Percentiles rank a stretch among this genome's conserved stretches.
Evolutionary conservation across 257 asterid genomes (phyloP).

Genomic region (Solanum habrochaites): DNA sequence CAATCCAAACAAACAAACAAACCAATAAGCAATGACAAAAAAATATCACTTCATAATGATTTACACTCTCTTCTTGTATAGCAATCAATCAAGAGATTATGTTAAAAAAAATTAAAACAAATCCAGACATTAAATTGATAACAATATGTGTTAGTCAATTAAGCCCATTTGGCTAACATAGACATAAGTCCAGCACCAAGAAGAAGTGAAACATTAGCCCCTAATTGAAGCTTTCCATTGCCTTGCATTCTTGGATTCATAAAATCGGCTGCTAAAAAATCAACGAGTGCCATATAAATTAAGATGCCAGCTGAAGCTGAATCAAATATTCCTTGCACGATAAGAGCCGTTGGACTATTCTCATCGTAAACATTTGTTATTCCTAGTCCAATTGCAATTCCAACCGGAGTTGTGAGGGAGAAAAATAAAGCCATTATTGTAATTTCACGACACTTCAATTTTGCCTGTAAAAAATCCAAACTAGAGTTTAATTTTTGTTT

Average conservation of each 20-base stretch:
- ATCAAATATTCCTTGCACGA: not conserved
- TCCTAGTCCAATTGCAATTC: not conserved
- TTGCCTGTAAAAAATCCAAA: not conserved
- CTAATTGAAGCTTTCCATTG: constrained; percentile 2
- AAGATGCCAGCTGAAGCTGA: constrained; percentile 2
- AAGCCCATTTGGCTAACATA: constrained; percentile 1
- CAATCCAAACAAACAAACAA: too few relatives aligned
- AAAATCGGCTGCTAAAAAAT: constrained; percentile 1
- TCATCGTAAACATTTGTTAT: not conserved
- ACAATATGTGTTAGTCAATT: not conserved
- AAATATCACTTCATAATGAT: too few relatives aligned
- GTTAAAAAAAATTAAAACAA: not conserved
- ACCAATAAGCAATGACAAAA: too few relatives aligned
- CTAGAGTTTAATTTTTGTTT: not conserved
- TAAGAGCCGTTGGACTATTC: not conserved
- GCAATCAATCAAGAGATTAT: not conserved
- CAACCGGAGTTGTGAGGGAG: constrained; percentile 2
- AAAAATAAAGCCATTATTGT: constrained; percentile 1
- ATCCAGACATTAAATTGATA: not conserved
- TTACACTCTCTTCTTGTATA: too few relatives aligned
- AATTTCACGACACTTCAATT: not conserved
- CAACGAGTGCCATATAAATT: constrained; percentile 3
- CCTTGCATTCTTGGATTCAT: constrained; percentile 4
- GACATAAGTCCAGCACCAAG: constrained; percentile 4
- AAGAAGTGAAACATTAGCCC: constrained; percentile 1